Percentiles rank a stretch among this genome's conserved stretches.
phyloP scores from a whole-genome alignment of 2,329 filamentous ascomycete genomes.

The Ceratocystis ficicola region DNA sequence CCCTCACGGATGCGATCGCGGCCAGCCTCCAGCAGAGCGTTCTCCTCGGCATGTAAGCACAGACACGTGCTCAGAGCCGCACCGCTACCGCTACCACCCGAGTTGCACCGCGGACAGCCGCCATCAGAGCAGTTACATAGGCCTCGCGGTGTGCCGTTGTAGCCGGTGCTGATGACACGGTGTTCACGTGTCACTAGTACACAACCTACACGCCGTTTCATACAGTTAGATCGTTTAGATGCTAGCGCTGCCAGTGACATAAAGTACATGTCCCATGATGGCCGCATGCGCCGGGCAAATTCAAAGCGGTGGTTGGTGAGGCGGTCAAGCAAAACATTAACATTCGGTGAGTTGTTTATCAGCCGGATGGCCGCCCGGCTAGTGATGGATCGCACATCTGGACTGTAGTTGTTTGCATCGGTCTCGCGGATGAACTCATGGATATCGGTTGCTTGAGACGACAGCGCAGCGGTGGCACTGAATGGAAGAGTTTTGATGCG shows the following conservation, averaged over 20 bases:
- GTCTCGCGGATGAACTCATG: constrained; percentile 46
- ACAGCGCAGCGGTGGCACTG: constrained; percentile 23
- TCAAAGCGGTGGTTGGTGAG: constrained; percentile 64
- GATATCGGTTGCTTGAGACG: constrained; percentile 30
- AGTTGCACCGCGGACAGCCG: constrained; percentile 80
- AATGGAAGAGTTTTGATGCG: constrained; percentile 26
- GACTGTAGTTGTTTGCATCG: constrained; percentile 65
- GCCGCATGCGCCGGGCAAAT: constrained; percentile 67
- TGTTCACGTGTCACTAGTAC: constrained; percentile 71
- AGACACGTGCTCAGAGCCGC: constrained; percentile 72
- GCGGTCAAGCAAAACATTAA: constrained; percentile 59
- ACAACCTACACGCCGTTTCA: constrained; percentile 93
- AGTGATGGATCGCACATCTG: constrained; percentile 58
- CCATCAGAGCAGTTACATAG: constrained; percentile 85
- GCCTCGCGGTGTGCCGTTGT: constrained; percentile 91
- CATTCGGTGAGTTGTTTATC: constrained; percentile 66
- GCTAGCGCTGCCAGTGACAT: constrained; percentile 93
- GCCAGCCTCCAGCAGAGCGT: constrained; percentile 86
- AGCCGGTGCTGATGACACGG: constrained; percentile 86
- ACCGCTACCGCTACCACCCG: constrained; percentile 50
- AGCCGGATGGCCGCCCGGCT: constrained; percentile 72
- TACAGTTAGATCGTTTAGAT: constrained; percentile 85
- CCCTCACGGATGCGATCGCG: constrained; percentile 76
- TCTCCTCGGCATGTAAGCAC: constrained; percentile 97
- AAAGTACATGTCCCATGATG: constrained; percentile 94